phyloP scores from a whole-genome alignment of 106 monocot genomes.

The Iris macrosiphon region DNA sequence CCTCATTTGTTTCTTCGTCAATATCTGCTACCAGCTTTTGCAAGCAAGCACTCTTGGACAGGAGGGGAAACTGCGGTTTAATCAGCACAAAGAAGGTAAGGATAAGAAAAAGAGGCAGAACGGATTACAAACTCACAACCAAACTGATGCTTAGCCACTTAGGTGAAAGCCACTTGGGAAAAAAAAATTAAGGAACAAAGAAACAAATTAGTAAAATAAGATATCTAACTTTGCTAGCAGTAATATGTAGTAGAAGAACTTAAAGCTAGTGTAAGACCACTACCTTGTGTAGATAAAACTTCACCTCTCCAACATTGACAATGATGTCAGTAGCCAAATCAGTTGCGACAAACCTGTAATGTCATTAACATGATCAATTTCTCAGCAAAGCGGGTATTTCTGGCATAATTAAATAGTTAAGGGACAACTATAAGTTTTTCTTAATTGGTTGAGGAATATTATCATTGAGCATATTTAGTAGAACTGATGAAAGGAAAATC shows the following conservation, averaged over 20 bases:
- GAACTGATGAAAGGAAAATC: not conserved
- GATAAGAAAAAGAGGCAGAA: no score
- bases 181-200: not conserved
- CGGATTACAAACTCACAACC: no score
- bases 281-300: conserved; percentile 79
- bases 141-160: no score
- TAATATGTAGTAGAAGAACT: not conserved
- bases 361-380: no score
- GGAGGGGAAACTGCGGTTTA: conserved; percentile 61
- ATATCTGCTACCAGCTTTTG: conserved; percentile 35
- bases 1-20: conserved; percentile 32
- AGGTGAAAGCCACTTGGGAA: no score
- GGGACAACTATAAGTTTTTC: no score
- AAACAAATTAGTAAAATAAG: not conserved
- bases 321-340: conserved; percentile 64
- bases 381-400: no score
- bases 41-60: conserved; percentile 59
- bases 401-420: no score
- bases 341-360: conserved; percentile 54
- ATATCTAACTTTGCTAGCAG: no score
- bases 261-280: not conserved
- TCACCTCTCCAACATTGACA: conserved; percentile 47
- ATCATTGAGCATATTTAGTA: no score
- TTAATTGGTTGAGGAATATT: no score
- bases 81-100: not conserved